A percentile compares a stretch with the other conserved stretches of the same genome.
Evolutionary conservation across 2,329 filamentous ascomycete species (phyloP).

Genomic region (Pseudocercospora macadamiae): DNA sequence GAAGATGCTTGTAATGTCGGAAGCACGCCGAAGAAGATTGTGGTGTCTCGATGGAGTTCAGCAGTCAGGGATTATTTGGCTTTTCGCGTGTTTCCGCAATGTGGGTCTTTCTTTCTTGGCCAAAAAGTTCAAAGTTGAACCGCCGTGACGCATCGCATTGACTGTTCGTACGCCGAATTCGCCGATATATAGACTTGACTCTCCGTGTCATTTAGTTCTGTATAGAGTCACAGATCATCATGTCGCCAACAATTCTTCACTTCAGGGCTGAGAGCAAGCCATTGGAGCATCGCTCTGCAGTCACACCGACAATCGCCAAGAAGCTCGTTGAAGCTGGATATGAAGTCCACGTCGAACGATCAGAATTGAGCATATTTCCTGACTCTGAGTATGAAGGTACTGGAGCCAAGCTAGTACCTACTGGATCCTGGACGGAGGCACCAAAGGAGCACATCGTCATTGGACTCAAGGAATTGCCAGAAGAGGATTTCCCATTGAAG

Average conservation of each 20-base stretch:
- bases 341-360: constrained; percentile 44
- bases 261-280: constrained; percentile 43
- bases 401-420: constrained; percentile 44
- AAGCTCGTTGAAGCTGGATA: constrained; percentile 47
- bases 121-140: background rate
- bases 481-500: constrained; percentile 68
- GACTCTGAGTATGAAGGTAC: constrained; percentile 46
- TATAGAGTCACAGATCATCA: constrained; percentile 10
- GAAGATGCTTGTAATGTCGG: too few species aligned
- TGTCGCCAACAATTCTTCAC: constrained; percentile 36
- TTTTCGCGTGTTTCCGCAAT: too few species aligned
- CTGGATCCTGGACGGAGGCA: constrained; percentile 45
- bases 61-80: too few species aligned
- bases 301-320: constrained; percentile 44
- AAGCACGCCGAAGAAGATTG: too few species aligned
- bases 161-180: background rate
- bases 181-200: background rate
- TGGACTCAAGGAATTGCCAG: constrained; percentile 48
- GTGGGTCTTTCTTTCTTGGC: too few species aligned
- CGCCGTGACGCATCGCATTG: background rate
- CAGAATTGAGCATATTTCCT: constrained; percentile 43
- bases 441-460: constrained; percentile 45
- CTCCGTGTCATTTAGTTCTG: background rate
- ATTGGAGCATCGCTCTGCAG: constrained; percentile 42
- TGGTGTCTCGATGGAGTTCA: too few species aligned